Conservation (phyloP, 2,329 filamentous ascomycete species). For the Fusarium sp. region DNA sequence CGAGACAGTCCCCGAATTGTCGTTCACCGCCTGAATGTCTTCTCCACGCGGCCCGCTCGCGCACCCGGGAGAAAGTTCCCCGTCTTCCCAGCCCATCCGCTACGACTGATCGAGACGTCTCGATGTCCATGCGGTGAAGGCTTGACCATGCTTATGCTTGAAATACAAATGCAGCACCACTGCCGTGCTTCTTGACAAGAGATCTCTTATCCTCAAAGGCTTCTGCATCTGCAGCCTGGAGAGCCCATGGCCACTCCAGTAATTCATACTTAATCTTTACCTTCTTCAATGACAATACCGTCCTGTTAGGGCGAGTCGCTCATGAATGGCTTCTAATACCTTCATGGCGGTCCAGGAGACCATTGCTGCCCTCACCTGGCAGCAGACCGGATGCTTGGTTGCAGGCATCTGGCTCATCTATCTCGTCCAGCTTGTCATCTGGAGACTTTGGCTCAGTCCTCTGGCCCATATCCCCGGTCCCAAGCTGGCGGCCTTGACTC, state of each 20-base stretch:
- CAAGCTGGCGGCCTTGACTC: conserved; percentile 52
- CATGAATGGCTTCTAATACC: conserved; percentile 39
- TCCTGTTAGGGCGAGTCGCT: conserved; percentile 42
- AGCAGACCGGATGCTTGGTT: conserved; percentile 41
- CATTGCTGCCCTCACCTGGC: conserved; percentile 39
- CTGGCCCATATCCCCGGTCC: conserved; percentile 54
- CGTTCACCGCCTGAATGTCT: conserved; percentile 42
- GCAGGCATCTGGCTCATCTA: conserved; percentile 46
- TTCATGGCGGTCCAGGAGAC: conserved; percentile 42
- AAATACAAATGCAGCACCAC: conserved; percentile 41
- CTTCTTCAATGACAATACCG: conserved; percentile 45
- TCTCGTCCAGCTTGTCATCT: conserved; percentile 43
- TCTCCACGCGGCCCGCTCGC: conserved; percentile 44
- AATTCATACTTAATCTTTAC: conserved; percentile 12
- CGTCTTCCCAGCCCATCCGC: conserved; percentile 31
- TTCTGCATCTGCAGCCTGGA: conserved; percentile 39
- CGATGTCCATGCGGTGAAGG: conserved; percentile 34
- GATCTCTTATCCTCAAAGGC: conserved; percentile 30
- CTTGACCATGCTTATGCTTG: conserved; percentile 19
- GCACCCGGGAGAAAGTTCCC: conserved; percentile 32
- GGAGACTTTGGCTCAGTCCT: conserved; percentile 52
- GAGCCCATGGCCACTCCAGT: conserved; percentile 39
- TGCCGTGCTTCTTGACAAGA: conserved; percentile 31
- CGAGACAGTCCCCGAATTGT: conserved; percentile 24
- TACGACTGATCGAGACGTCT: conserved; percentile 17